These are phyloP conservation scores for Chaetoscypha palmicola DNA, from an alignment of 2,329 filamentous ascomycete species.

Conservation along the genomic window DNA sequence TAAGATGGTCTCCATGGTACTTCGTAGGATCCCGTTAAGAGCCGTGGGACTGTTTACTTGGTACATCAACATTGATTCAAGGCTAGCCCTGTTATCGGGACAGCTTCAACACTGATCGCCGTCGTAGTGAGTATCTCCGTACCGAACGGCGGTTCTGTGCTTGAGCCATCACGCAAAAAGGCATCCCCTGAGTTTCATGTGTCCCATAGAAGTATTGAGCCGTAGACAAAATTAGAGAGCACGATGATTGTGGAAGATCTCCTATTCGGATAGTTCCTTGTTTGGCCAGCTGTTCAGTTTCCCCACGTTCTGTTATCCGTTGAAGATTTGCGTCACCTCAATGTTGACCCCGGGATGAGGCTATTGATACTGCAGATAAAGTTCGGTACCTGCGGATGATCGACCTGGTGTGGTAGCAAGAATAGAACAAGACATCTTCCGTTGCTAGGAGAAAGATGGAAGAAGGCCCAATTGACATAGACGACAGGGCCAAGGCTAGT, in stretches of 20 bases:
- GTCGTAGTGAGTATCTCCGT: too few species aligned
- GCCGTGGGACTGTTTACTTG: too few species aligned
- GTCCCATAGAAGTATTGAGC: neutral
- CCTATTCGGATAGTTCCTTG: neutral
- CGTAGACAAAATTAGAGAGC: neutral
- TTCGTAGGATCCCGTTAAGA: too few species aligned
- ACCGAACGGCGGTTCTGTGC: neutral
- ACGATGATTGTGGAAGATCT: neutral
- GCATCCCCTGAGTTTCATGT: neutral
- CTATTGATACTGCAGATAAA: constrained; percentile 2
- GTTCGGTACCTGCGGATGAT: neutral
- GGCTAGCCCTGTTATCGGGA: too few species aligned
- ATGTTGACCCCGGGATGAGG: constrained; percentile 1
- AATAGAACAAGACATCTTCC: constrained; percentile 1
- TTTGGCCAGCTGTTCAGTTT: neutral
- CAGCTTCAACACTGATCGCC: too few species aligned
- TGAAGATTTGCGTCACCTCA: neutral
- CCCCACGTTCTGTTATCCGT: neutral
- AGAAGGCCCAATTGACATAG: neutral
- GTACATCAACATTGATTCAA: too few species aligned
- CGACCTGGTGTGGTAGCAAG: neutral
- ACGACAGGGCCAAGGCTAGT: neutral
- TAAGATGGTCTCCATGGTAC: neutral
- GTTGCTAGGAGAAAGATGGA: neutral
- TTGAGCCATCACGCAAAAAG: neutral